Conservation (phyloP, 306 rosid genomes). For the Prunus padus region DNA sequence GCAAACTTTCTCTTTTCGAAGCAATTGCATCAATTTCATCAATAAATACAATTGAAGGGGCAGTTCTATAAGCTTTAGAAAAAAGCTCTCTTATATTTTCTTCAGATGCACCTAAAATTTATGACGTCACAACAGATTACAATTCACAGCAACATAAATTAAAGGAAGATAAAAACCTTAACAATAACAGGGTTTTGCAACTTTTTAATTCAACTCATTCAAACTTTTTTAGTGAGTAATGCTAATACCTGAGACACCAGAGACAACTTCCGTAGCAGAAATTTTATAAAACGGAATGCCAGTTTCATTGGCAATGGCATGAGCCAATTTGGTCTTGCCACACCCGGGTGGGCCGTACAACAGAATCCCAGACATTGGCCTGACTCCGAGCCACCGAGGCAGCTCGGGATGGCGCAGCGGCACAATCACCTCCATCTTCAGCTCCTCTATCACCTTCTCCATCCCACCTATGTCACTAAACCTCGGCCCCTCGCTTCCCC, state of each 20-base stretch:
- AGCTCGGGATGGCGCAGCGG: constrained; percentile 56
- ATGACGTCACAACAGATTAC: background rate
- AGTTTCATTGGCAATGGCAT: constrained; percentile 84
- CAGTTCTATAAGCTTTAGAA: constrained; percentile 57
- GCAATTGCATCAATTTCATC: constrained; percentile 74
- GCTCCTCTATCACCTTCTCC: constrained; percentile 53
- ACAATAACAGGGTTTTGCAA: background rate
- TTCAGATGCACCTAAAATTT: constrained; percentile 57
- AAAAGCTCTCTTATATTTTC: constrained; percentile 64
- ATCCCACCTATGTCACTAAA: constrained; percentile 78
- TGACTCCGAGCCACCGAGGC: constrained; percentile 48
- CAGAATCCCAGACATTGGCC: constrained; percentile 64
- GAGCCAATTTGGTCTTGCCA: constrained; percentile 85
- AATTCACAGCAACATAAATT: background rate
- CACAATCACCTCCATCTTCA: constrained; percentile 60
- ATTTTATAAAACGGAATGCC: constrained; percentile 64
- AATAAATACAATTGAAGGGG: constrained; percentile 68
- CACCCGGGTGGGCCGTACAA: constrained; percentile 89
- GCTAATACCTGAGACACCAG: constrained; percentile 65
- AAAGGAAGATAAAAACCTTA: background rate
- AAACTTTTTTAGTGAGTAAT: background rate
- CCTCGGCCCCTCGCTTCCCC: constrained; percentile 55
- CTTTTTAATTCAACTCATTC: background rate
- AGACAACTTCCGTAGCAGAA: constrained; percentile 70
- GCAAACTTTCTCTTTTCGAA: constrained; percentile 52